A percentile compares a stretch with the other conserved stretches of the same genome.
phyloP scores from a whole-genome alignment of 1,284 basidiomycete genomes.

The Earliella scabrosa region DNA sequence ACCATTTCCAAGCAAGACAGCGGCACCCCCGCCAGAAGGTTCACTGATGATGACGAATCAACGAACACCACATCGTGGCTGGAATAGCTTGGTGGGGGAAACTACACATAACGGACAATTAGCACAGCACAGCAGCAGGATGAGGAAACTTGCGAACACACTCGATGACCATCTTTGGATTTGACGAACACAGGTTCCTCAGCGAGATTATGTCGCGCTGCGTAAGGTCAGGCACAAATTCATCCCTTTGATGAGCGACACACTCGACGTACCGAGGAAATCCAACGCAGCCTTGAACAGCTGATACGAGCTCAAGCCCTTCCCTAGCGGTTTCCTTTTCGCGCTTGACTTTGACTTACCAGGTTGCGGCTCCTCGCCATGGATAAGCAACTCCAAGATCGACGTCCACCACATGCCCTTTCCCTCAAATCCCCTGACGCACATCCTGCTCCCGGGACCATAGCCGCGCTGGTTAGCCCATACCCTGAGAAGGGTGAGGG shows the following conservation, averaged over 20 bases:
- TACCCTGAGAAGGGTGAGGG: conserved; percentile 80
- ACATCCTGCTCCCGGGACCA: conserved; percentile 53
- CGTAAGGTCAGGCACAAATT: neutral
- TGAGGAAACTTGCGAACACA: conserved; percentile 30
- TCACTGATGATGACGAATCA: conserved; percentile 81
- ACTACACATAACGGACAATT: conserved; percentile 42
- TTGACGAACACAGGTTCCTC: conserved; percentile 69
- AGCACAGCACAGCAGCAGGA: neutral
- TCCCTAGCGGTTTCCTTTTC: conserved; percentile 63
- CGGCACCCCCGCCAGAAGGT: conserved; percentile 82
- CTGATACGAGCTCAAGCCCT: conserved; percentile 86
- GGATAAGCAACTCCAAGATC: conserved; percentile 72
- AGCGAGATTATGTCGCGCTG: conserved; percentile 77
- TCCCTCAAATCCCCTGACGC: conserved; percentile 70
- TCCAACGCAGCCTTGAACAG: conserved; percentile 83
- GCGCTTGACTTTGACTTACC: conserved; percentile 36
- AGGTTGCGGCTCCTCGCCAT: conserved; percentile 62
- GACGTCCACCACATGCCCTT: conserved; percentile 74
- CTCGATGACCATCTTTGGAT: conserved; percentile 51
- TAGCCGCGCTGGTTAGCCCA: conserved; percentile 93
- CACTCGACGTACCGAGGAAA: conserved; percentile 65
- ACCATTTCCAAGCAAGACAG: conserved; percentile 73
- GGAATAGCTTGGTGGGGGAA: conserved; percentile 57
- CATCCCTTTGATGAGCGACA: neutral
- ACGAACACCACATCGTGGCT: conserved; percentile 68